A percentile compares a stretch with the other conserved stretches of the same genome.
Evolutionary conservation across 2,329 filamentous ascomycete species (phyloP).

Genomic region (Triangularia setosa): DNA sequence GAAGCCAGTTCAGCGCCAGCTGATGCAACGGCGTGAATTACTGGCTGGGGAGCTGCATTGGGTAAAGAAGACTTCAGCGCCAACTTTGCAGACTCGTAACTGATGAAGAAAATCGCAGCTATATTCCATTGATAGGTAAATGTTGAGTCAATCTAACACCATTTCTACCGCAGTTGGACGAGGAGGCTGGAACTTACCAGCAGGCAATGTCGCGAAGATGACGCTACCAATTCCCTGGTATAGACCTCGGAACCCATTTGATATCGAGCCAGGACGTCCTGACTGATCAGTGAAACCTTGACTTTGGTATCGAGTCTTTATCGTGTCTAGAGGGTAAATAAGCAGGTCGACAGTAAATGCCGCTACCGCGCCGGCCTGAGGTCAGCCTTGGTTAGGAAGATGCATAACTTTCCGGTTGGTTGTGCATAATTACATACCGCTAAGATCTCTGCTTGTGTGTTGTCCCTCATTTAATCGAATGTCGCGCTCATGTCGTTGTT

Average conservation of each 20-base stretch:
- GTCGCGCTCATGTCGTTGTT: not conserved
- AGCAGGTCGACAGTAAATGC: slow-evolving; percentile 83
- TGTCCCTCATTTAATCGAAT: slow-evolving; percentile 2
- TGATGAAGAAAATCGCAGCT: slow-evolving; percentile 87
- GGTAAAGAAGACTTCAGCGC: slow-evolving; percentile 47
- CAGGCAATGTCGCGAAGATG: slow-evolving; percentile 82
- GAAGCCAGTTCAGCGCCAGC: slow-evolving; percentile 77
- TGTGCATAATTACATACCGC: not conserved
- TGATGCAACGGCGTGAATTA: slow-evolving; percentile 71
- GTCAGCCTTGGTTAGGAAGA: not conserved
- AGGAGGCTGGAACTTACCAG: slow-evolving; percentile 47
- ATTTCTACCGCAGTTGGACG: not conserved
- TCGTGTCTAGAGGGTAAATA: slow-evolving; percentile 82
- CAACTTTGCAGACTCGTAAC: slow-evolving; percentile 74
- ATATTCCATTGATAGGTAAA: not conserved
- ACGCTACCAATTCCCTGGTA: slow-evolving; percentile 88
- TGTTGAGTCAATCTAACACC: not conserved
- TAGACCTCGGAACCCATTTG: slow-evolving; percentile 58
- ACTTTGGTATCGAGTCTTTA: slow-evolving; percentile 83
- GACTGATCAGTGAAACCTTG: slow-evolving; percentile 67
- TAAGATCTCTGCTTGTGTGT: slow-evolving; percentile 5
- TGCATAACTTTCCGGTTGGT: not conserved
- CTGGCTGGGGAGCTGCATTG: slow-evolving; percentile 54
- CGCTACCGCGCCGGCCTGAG: slow-evolving; percentile 75
- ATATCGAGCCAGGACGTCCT: slow-evolving; percentile 49